Evolutionary conservation across 805 yeast species (phyloP), one percentile per base, ranked within the genome.

Genomic region (Yamadazyma takamatsuzukensis): DNA sequence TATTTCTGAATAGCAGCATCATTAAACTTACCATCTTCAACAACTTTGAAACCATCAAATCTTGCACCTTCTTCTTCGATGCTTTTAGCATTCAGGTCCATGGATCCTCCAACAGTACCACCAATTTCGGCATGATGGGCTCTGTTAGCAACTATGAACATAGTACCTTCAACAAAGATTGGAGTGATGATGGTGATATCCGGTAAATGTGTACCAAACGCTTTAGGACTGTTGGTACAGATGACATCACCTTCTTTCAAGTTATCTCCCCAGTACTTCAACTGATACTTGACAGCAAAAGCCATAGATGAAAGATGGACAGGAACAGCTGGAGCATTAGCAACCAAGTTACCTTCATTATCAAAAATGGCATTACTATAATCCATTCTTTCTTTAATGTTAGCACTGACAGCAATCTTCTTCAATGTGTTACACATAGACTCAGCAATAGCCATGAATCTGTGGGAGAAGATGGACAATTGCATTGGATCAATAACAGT

Each of bases 361-460:
- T 80, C 86, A 53, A 85, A 85, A 15, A 85, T 56, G 2, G 95
- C 95, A 64, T 95, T 85, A 18, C 89, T 81, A 54, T 82, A 85
- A 53, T 85, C 95, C 21, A 84, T 60, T 32, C 95, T 64, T 51
- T 85, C 95, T 50, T 85, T 85, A 24, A 85, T 89, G 49, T 85
- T 85, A 2, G 89, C 83, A 4, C 87, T 78, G 7, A 85, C 87
- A 2, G 90, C 71, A 0, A 93, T 85, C 56, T 82, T 81, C 43
- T 83, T 83, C 34, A 85, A 63, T 4, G 89, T 81, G 22, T 73
- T 74, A 23, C 94, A 90, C 95, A 85, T 85, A 51, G 83, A 90
- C 46, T 85, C 94, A 6, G 95, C 95, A 54, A 86, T 84, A 41
- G 86, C 87, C 90, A 85, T 84, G 54, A 85, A 85, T 39, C 94